Conservation (phyloP, 306 rosid genomes). For the Sphenostylis stenocarpa region DNA sequence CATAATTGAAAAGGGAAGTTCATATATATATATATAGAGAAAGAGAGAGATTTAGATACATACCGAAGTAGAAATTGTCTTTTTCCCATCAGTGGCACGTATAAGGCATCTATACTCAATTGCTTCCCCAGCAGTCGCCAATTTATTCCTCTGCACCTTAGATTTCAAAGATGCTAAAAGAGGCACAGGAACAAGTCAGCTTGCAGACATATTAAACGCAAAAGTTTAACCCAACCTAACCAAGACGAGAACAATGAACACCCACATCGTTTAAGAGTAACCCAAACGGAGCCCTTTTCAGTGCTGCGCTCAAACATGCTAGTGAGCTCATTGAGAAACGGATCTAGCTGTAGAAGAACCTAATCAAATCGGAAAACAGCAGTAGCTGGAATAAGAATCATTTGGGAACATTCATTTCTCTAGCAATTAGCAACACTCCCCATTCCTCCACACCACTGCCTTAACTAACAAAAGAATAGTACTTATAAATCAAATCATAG, state of each 20-base stretch:
- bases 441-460: neutral
- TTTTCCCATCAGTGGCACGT: conserved; percentile 92
- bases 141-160: conserved; percentile 68
- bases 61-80: conserved; percentile 89
- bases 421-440: neutral
- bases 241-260: conserved; percentile 2
- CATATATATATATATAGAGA: too few species aligned
- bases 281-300: conserved; percentile 93
- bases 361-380: conserved; percentile 24
- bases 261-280: conserved; percentile 90
- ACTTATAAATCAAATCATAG: neutral
- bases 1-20: neutral
- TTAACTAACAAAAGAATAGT: neutral
- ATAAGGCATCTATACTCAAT: conserved; percentile 85
- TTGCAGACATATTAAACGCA: conserved; percentile 10
- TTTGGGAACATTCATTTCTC: neutral
- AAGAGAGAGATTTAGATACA: conserved; percentile 32
- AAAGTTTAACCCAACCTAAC: neutral
- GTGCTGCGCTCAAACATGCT: conserved; percentile 85
- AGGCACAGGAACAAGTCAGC: conserved; percentile 17
- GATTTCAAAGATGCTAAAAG: conserved; percentile 79
- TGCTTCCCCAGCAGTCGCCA: conserved; percentile 59
- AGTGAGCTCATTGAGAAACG: conserved; percentile 94
- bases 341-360: conserved; percentile 89
- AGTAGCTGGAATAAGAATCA: neutral